Evolutionary conservation across 305 asterid genomes (phyloP), one percentile per base, ranked within the genome.

Genomic region (Plantago lanceolata): DNA sequence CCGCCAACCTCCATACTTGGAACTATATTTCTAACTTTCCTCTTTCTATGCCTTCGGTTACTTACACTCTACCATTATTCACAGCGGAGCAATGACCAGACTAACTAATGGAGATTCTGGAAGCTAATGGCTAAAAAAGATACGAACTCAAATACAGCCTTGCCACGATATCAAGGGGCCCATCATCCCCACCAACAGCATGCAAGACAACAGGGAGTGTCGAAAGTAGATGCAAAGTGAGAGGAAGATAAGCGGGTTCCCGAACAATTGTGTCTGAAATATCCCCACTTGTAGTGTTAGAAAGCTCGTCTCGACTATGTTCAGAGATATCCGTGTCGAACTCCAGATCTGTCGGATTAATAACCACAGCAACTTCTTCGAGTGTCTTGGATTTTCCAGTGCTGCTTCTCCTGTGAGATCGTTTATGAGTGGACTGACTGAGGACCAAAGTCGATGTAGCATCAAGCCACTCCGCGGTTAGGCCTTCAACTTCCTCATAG

Each of bases 401-500:
- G 63, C 94, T 76, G 49, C 76, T 76, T 74, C 70, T 81, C 72
- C 76, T 74, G 73, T 63, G 74, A 4, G 75, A 53, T 19, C 76
- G 86, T 61, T 83, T 82, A 40, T 69, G 75, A 17, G 69, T 12
- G 65, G 80, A 75, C 56, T 66, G 78, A 51, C 82, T 80, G 51
- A 92, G 85, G 63, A 92, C 73, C 75, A 92, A 45, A 4, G 98
- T 79, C 40, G 90, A 81, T 37, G 98, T 89, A 63, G 79, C 66
- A 17, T 83, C 96, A 14, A 92, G 96, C 98, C 98, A 92, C 73
- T 85, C 96, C 24, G 58, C 94, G 13, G 68, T 68, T 55, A 92
- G 73, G 59, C 95, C 92, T 52, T 89, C 93, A 37, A 84, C 87
- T 76, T 92, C 98, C 54, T 86, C 96, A 61, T 92, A 92, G 75